Evolutionary conservation across 805 yeast species (phyloP).

Genomic region (Candida coquimbonensis): DNA sequence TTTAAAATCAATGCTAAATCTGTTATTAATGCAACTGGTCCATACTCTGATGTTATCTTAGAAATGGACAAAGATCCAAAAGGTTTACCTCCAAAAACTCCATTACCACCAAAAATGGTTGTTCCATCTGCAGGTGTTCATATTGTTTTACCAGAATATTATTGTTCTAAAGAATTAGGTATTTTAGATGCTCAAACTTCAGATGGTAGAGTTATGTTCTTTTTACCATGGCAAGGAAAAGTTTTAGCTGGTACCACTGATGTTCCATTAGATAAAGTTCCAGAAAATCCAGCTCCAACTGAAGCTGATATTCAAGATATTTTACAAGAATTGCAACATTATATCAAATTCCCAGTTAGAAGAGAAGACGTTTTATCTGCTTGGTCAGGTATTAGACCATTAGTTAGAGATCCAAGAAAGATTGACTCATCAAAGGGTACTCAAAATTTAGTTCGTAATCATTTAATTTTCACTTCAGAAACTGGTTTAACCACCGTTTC

Average conservation of each 20-base stretch:
- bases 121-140: conserved; percentile 95
- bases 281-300: conserved; percentile 72
- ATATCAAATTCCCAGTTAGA: conserved; percentile 80
- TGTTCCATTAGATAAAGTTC: conserved; percentile 67
- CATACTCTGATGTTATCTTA: conserved; percentile 76
- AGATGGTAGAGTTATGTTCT: conserved; percentile 95
- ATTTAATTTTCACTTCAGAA: conserved; percentile 64
- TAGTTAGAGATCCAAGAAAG: conserved; percentile 76
- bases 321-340: conserved; percentile 80
- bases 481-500: conserved; percentile 81
- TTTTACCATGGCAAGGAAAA: conserved; percentile 97
- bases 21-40: conserved; percentile 91
- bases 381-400: conserved; percentile 96
- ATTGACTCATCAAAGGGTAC: conserved; percentile 42
- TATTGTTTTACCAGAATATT: conserved; percentile 84
- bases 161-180: conserved; percentile 84
- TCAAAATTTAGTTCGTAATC: conserved; percentile 88
- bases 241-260: conserved; percentile 96
- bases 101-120: conserved; percentile 64
- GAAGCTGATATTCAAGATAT: conserved; percentile 88
- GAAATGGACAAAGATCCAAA: conserved; percentile 74
- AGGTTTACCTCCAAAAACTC: conserved; percentile 53
- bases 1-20: conserved; percentile 60
- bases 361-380: conserved; percentile 90
- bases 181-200: conserved; percentile 85